These are phyloP conservation scores for Colletotrichum falcatum DNA, from an alignment of 2,329 filamentous ascomycete genomes.

Conservation along the genomic window DNA sequence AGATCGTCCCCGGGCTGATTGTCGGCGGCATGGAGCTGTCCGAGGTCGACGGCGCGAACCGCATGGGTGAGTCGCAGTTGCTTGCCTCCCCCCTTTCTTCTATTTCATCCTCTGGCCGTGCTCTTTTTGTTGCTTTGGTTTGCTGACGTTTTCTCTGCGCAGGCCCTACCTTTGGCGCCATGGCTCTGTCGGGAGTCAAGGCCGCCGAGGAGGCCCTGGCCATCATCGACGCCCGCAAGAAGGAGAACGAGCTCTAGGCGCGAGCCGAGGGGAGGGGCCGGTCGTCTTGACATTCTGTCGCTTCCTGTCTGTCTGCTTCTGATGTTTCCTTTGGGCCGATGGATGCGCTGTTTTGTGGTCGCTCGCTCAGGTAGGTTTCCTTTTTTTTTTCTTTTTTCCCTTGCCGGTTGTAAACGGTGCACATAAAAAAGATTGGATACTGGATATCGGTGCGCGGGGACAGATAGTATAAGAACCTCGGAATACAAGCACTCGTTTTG, in stretches of 20 bases:
- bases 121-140: not conserved
- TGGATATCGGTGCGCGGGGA: not conserved
- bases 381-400: not conserved
- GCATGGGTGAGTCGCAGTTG: conserved; percentile 72
- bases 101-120: no score
- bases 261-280: no score
- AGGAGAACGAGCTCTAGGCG: conserved; percentile 74
- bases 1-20: conserved; percentile 88
- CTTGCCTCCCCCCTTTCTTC: no score
- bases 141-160: not conserved
- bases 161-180: conserved; percentile 75
- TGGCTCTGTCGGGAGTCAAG: conserved; percentile 89
- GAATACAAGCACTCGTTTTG: conserved; percentile 11
- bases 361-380: conserved; percentile 7
- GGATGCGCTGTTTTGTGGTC: not conserved
- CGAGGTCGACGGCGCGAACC: conserved; percentile 90
- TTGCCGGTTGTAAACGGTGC: not conserved
- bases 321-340: not conserved
- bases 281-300: not conserved
- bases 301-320: not conserved
- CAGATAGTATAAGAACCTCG: not conserved
- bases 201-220: conserved; percentile 87
- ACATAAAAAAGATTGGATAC: conserved; percentile 5
- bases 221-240: conserved; percentile 82
- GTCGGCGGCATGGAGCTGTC: conserved; percentile 96